A percentile compares a stretch with the other conserved stretches of the same genome.
Conservation (phyloP, 2,329 filamentous ascomycete genomes). For the Colletotrichum incanum region DNA sequence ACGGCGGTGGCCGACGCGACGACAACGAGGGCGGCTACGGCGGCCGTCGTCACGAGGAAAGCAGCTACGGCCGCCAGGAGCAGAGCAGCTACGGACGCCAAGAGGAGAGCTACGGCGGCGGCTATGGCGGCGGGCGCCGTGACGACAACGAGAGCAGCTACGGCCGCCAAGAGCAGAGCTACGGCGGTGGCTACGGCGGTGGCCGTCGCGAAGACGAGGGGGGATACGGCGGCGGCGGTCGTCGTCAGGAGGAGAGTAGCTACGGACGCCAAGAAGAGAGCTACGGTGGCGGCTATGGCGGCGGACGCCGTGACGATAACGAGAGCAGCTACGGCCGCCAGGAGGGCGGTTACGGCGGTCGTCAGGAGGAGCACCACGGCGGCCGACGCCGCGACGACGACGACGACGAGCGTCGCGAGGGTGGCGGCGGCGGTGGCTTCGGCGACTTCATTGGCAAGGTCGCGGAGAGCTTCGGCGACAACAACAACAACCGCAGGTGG, state of each 20-base stretch:
- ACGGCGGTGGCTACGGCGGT: conserved; percentile 31
- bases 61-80: conserved; percentile 44
- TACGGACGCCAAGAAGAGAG: conserved; percentile 43
- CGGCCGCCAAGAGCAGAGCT: conserved; percentile 42
- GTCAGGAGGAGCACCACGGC: conserved; percentile 37
- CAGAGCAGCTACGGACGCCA: conserved; percentile 45
- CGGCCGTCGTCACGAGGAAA: conserved; percentile 46
- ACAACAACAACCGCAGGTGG: conserved; percentile 42
- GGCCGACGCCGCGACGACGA: conserved; percentile 42
- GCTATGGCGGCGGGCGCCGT: conserved; percentile 44
- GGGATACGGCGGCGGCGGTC: conserved; percentile 45
- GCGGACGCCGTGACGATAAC: conserved; percentile 45
- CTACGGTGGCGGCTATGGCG: conserved; percentile 43
- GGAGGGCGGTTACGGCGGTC: conserved; percentile 41
- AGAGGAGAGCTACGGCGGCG: conserved; percentile 35
- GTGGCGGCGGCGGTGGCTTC: conserved; percentile 42
- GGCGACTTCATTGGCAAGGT: conserved; percentile 46
- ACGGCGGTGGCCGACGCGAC: conserved; percentile 45
- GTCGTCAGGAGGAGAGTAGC: conserved; percentile 45
- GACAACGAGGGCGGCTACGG: conserved; percentile 45
- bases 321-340: conserved; percentile 45
- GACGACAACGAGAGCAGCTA: conserved; percentile 44
- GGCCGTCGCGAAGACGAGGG: conserved; percentile 45
- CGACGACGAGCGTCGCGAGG: conserved; percentile 39
- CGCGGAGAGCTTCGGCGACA: conserved; percentile 40